Conservation (phyloP, 805 yeast genomes). For the Candida nitratophila region DNA sequence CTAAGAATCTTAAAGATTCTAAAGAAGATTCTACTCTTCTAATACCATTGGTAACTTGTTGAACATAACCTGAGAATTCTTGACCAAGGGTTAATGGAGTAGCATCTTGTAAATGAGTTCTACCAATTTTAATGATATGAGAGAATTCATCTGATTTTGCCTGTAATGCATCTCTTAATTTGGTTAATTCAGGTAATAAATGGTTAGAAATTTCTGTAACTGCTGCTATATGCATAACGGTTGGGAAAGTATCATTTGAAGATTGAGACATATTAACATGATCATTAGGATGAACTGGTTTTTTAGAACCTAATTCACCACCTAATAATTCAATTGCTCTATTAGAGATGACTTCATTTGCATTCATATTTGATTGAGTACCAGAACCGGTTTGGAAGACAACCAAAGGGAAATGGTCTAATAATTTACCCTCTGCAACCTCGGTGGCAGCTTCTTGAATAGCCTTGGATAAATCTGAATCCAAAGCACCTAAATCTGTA, state of each 20-base stretch:
- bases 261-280: constrained; percentile 98
- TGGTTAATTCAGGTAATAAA: constrained; percentile 74
- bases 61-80: constrained; percentile 95
- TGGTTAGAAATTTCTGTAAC: constrained; percentile 75
- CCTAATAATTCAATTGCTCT: constrained; percentile 96
- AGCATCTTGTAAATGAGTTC: constrained; percentile 98
- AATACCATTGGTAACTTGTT: constrained; percentile 87
- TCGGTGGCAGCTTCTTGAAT: constrained; percentile 94
- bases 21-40: constrained; percentile 73
- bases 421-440: constrained; percentile 84
- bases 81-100: constrained; percentile 97
- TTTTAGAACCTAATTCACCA: constrained; percentile 86
- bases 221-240: constrained; percentile 99
- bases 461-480: constrained; percentile 75
- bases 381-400: constrained; percentile 99
- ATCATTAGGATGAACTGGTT: constrained; percentile 96
- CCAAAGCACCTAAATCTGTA: constrained; percentile 71
- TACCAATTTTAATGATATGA: constrained; percentile 93
- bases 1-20: constrained; percentile 72
- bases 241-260: constrained; percentile 98
- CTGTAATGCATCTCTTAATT: constrained; percentile 71
- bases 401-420: constrained; percentile 94
- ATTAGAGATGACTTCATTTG: constrained; percentile 97
- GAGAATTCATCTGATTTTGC: constrained; percentile 76
- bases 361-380: constrained; percentile 98